These are phyloP conservation scores for Fusarium transvaalense DNA, from an alignment of 2,329 filamentous ascomycete genomes.

Conservation along the genomic window DNA sequence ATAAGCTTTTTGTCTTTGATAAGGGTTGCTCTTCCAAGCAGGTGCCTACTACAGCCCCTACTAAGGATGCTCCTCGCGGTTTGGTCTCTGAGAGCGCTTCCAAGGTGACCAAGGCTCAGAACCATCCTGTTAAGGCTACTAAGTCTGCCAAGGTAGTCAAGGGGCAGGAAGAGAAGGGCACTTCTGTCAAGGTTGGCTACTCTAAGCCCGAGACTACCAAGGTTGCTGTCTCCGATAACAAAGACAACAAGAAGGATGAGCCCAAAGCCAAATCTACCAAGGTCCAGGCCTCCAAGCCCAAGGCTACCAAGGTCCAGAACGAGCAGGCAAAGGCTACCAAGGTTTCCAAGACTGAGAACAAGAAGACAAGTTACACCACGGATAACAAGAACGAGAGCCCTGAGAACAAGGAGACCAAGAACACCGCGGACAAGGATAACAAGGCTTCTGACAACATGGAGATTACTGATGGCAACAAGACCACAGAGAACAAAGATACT, in stretches of 20 bases:
- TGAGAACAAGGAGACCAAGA: neutral
- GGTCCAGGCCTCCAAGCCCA: neutral
- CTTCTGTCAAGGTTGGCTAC: too few relatives aligned
- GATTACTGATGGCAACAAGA: too few relatives aligned
- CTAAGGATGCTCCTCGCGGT: neutral
- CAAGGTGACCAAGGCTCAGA: neutral
- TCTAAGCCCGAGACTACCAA: conserved; percentile 5
- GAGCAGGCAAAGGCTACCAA: neutral
- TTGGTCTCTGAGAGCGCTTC: neutral
- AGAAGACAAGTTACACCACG: neutral
- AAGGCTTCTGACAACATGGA: too few relatives aligned
- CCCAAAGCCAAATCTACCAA: neutral
- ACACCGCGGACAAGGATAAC: too few relatives aligned
- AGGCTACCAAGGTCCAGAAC: conserved; percentile 5
- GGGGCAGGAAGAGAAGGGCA: neutral
- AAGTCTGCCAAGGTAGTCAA: neutral
- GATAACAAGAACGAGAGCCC: neutral
- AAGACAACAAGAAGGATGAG: neutral
- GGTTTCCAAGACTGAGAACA: neutral
- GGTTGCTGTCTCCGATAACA: neutral
- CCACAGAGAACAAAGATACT: too few relatives aligned
- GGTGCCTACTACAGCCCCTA: conserved; percentile 6
- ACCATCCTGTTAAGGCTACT: neutral
- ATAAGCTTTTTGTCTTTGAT: conserved; percentile 7
- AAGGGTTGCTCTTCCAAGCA: conserved; percentile 16